Evolutionary conservation across 129 eudicot species (phyloP), one percentile per base, ranked within the genome.

Genomic region (sunflower (Helianthus annuus)): DNA sequence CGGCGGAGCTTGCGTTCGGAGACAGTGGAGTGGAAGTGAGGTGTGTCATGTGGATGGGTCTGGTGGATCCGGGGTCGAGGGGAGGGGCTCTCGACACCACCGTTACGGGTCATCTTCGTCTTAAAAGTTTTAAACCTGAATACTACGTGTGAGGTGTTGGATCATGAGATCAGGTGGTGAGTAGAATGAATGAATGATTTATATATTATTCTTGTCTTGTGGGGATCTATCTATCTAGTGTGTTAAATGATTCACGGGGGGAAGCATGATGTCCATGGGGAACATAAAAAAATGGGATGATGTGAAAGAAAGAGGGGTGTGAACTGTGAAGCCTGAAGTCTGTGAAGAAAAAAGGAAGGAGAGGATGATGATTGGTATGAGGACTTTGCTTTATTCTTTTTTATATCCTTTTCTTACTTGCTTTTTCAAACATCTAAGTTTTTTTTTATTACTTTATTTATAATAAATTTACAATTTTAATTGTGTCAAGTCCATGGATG

Each of bases 21-120:
- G 39, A 87, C 83, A 2, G 90, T 89, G 63, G 96, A 86, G 56
- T 89, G 93, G 66, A 89, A 87, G 40, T 81, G 92, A 49, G 89
- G 83, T n/a, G 79, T 63, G 24, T 75, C 72, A 58, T 72, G 84
- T 10, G 61, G 82, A 13, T 80, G 84, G 10, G 80, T 74, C 4
- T 73, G 79, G 69, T 68, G 91, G 77, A 82, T 75, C 54, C 87
- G 71, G 12, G 86, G 85, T 29, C 84, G 54, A 5, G 89, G 85
- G 1, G 86, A 82, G 3, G 95, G 83, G n/a, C 78, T 76, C 74
- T 82, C 86, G n/a, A 72, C 74, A 40, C 86, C 84, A 56, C 82
- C 74, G 85, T 81, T 83, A 2, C 80, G 74, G 34, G 61, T 39
- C 68, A 74, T 29, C 46, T 71, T 77, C 15, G 11, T 12, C 1